Conservation (phyloP, 2,329 filamentous ascomycete species). For the Nakataea oryzae region DNA sequence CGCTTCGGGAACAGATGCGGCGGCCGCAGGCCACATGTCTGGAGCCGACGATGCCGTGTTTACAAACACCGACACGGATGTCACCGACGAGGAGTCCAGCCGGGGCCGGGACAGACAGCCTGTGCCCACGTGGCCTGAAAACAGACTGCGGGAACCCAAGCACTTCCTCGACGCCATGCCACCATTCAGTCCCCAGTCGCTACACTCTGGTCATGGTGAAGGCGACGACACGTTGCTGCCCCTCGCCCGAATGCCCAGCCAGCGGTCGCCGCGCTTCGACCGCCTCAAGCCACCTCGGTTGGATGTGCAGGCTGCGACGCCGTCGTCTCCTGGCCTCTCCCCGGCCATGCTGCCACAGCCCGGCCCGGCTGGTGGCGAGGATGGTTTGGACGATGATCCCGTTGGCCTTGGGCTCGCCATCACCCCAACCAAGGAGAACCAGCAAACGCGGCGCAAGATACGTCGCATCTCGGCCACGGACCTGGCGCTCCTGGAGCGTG, state of each 20-base stretch:
- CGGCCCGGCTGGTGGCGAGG: background rate
- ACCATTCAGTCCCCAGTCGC: constrained; percentile 22
- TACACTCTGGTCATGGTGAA: background rate
- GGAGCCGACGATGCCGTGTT: background rate
- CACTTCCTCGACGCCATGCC: constrained; percentile 43
- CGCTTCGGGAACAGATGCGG: background rate
- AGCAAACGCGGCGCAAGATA: background rate
- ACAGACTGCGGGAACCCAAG: constrained; percentile 18
- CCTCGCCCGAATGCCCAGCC: constrained; percentile 22
- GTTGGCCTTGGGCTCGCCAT: background rate
- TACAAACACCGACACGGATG: constrained; percentile 10
- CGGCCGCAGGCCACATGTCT: background rate
- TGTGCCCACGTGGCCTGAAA: background rate
- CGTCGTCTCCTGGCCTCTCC: background rate
- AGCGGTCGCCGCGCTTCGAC: constrained; percentile 34
- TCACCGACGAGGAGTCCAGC: constrained; percentile 16
- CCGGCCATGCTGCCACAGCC: background rate
- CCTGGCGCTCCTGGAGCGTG: background rate
- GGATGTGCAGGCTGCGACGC: constrained; percentile 23
- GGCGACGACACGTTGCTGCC: background rate
- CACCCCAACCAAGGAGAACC: background rate
- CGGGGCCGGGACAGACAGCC: constrained; percentile 14
- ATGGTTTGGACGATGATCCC: background rate
- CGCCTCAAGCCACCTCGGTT: constrained; percentile 37
- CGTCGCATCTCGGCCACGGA: background rate